Conservation (phyloP, 257 asterid species). For the Ehretia macrophylla region DNA sequence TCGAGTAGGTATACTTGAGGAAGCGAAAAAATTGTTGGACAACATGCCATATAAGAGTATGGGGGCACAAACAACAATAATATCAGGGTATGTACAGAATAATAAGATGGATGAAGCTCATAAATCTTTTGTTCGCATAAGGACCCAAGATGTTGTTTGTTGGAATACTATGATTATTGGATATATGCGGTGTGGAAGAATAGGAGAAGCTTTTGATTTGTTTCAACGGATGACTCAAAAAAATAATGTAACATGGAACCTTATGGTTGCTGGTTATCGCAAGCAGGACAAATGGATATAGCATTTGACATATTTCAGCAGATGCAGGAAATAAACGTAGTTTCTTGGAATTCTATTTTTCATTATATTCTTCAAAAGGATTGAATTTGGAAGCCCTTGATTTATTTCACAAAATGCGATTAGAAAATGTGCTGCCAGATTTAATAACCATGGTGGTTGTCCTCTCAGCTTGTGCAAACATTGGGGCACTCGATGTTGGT, state of each 20-base stretch:
- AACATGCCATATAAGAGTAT: conserved; percentile 25
- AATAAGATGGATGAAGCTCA: too few relatives aligned
- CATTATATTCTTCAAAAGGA: conserved; percentile 37
- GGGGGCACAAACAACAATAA: conserved; percentile 32
- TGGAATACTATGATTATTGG: too few relatives aligned
- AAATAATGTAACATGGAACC: too few relatives aligned
- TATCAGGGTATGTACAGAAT: conserved; percentile 29
- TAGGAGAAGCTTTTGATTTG: too few relatives aligned
- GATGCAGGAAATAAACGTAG: too few relatives aligned
- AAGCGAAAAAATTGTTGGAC: conserved; percentile 25
- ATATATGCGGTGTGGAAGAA: too few relatives aligned
- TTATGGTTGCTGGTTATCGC: too few relatives aligned
- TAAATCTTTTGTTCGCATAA: too few relatives aligned
- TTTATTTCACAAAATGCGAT: conserved; percentile 45
- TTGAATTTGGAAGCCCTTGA: conserved; percentile 31
- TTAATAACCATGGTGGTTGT: conserved; percentile 43
- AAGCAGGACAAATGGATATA: too few relatives aligned
- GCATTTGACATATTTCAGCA: too few relatives aligned
- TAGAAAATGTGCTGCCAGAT: conserved; percentile 31
- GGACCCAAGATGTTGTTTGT: too few relatives aligned
- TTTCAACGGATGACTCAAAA: too few relatives aligned
- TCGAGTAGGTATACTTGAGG: conserved; percentile 24
- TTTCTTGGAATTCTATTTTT: conserved; percentile 57
- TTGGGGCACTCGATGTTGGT: conserved; percentile 36
- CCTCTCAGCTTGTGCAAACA: conserved; percentile 45